A percentile compares a stretch with the other conserved stretches of the same genome.
Evolutionary conservation across 495 filamentous ascomycete genomes (phyloP).

Genomic region (Neurospora sp.): DNA sequence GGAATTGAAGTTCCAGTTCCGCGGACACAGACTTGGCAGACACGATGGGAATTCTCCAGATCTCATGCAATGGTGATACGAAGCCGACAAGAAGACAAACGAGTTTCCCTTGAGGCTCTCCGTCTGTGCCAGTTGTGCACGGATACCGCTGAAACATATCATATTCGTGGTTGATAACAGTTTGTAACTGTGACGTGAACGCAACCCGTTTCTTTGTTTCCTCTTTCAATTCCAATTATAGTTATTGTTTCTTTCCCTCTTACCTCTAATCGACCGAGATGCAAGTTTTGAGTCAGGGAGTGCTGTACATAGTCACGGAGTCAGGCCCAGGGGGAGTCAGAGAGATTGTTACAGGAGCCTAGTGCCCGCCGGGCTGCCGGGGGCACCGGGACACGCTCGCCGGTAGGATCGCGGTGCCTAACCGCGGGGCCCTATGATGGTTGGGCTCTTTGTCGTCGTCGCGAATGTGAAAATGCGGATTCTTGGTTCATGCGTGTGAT

Average conservation of each 20-base stretch:
- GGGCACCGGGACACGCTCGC: neutral
- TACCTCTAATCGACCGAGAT: neutral
- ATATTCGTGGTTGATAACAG: neutral
- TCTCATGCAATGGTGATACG: neutral
- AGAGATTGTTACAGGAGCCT: neutral
- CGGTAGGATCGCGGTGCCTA: neutral
- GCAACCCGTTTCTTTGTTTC: neutral
- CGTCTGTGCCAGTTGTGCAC: neutral
- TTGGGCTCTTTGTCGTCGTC: neutral
- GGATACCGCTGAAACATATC: neutral
- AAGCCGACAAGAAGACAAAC: neutral
- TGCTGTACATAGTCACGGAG: neutral
- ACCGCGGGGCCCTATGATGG: neutral
- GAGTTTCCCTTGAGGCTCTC: neutral
- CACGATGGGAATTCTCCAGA: neutral
- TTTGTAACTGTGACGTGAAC: neutral
- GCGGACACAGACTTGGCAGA: neutral
- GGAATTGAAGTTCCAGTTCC: neutral
- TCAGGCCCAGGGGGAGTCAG: neutral
- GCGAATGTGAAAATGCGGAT: neutral
- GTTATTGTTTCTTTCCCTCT: neutral
- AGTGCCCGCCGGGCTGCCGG: neutral
- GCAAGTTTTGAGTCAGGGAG: neutral
- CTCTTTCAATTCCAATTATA: neutral
- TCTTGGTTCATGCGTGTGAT: neutral